phyloP scores from a whole-genome alignment of 371 early-diverging fungal genomes.

The Rhizopus microsporus region DNA sequence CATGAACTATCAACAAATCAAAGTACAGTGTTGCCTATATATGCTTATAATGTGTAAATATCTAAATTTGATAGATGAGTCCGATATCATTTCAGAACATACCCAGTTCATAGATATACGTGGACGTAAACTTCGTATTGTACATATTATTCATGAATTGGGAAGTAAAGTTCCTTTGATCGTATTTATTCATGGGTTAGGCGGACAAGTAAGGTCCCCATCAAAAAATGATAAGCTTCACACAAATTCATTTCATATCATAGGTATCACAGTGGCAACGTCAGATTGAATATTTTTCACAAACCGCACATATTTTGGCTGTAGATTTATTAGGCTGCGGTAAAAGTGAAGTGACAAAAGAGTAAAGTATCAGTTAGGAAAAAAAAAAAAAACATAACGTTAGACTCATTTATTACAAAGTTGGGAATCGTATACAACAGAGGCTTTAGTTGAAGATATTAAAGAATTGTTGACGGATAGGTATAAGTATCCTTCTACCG shows the following conservation, averaged over 20 bases:
- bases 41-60: neutral
- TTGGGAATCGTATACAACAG: conserved; percentile 58
- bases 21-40: conserved; percentile 23
- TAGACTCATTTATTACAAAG: conserved; percentile 25
- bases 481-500: conserved; percentile 60
- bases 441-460: conserved; percentile 57
- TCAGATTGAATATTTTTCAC: conserved; percentile 70
- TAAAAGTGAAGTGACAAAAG: conserved; percentile 53
- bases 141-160: conserved; percentile 68
- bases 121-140: conserved; percentile 61
- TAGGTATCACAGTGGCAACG: conserved; percentile 68
- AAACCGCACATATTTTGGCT: conserved; percentile 67
- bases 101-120: conserved; percentile 59
- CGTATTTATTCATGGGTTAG: conserved; percentile 74
- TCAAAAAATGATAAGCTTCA: conserved; percentile 7
- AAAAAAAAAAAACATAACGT: neutral
- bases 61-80: conserved; percentile 35
- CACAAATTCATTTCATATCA: neutral
- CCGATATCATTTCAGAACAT: conserved; percentile 43
- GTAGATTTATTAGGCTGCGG: conserved; percentile 73
- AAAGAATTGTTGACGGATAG: conserved; percentile 51
- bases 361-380: conserved; percentile 33
- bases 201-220: conserved; percentile 62
- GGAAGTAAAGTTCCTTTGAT: conserved; percentile 68
- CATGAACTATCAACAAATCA: conserved; percentile 26